phyloP scores from a whole-genome alignment of 1,284 basidiomycete genomes.

The Hemileia vastatrix region DNA sequence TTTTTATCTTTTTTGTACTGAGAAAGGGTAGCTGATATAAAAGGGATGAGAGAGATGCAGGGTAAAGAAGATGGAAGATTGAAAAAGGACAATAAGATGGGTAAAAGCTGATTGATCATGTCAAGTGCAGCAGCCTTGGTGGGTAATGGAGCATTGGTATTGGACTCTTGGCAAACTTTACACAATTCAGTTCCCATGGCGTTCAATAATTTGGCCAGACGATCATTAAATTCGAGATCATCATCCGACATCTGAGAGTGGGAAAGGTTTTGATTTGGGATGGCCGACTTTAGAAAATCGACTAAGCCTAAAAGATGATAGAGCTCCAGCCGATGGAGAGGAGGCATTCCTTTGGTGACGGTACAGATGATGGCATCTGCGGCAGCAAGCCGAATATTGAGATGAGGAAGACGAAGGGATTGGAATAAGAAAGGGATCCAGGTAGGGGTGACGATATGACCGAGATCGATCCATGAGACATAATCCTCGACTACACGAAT shows the following conservation, averaged over 20 bases:
- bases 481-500: conserved; percentile 85
- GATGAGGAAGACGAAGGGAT: conserved; percentile 55
- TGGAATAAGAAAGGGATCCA: conserved; percentile 78
- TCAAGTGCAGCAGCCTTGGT: conserved; percentile 60
- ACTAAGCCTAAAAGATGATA: conserved; percentile 79
- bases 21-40: conserved; percentile 64
- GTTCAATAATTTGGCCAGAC: conserved; percentile 75
- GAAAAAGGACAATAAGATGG: conserved; percentile 77
- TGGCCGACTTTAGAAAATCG: conserved; percentile 64
- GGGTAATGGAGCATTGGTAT: conserved; percentile 35
- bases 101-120: conserved; percentile 62
- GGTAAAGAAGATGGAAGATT: conserved; percentile 81
- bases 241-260: conserved; percentile 54
- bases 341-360: conserved; percentile 84
- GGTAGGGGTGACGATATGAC: conserved; percentile 80
- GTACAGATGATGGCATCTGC: conserved; percentile 71
- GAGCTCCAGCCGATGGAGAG: conserved; percentile 78
- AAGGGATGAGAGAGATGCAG: conserved; percentile 68
- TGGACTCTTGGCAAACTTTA: conserved; percentile 69
- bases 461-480: conserved; percentile 97
- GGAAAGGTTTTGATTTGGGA: conserved; percentile 58
- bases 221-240: conserved; percentile 61
- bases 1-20: conserved; percentile 72
- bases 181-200: conserved; percentile 71
- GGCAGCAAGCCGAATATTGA: conserved; percentile 72